These are phyloP conservation scores for Fraxinus latifolia DNA, from an alignment of 305 asterid genomes.

Conservation along the genomic window DNA sequence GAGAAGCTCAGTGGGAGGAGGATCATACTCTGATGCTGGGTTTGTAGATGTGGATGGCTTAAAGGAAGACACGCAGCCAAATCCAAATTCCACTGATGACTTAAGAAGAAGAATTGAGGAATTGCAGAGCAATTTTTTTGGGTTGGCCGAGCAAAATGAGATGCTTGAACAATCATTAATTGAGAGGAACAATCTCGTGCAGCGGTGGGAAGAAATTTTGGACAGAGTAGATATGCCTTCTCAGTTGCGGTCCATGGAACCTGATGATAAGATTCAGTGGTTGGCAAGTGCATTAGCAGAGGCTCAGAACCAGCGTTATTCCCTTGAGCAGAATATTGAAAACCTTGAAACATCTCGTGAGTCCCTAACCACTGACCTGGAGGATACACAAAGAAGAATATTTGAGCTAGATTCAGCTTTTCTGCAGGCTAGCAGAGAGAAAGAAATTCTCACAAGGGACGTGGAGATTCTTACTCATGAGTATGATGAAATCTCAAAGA, in stretches of 20 bases:
- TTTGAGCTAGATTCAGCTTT: slow-evolving; percentile 60
- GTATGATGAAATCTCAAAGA: slow-evolving; percentile 44
- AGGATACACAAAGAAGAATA: slow-evolving; percentile 54
- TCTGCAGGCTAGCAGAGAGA: slow-evolving; percentile 55
- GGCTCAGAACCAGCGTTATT: slow-evolving; percentile 55
- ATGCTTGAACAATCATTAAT: slow-evolving; percentile 96
- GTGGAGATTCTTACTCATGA: slow-evolving; percentile 55
- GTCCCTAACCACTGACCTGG: slow-evolving; percentile 57
- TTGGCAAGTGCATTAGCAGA: slow-evolving; percentile 62
- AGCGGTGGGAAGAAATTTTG: slow-evolving; percentile 81
- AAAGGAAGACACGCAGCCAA: slow-evolving; percentile 57
- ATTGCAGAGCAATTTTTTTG: slow-evolving; percentile 77
- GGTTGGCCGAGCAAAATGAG: slow-evolving; percentile 95
- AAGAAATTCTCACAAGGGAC: slow-evolving; percentile 51
- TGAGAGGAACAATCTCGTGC: slow-evolving; percentile 89
- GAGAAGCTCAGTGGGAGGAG: slow-evolving; percentile 52
- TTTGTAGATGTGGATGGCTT: slow-evolving; percentile 55
- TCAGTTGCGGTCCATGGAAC: slow-evolving; percentile 78
- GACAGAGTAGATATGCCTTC: slow-evolving; percentile 72
- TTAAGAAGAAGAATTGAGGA: slow-evolving; percentile 73
- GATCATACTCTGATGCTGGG: slow-evolving; percentile 64
- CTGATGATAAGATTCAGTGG: slow-evolving; percentile 88
- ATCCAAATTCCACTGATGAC: slow-evolving; percentile 55
- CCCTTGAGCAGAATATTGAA: slow-evolving; percentile 74
- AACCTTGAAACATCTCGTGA: slow-evolving; percentile 51